Conservation (phyloP, 306 rosid species). For the Aeschynomene evenia region DNA sequence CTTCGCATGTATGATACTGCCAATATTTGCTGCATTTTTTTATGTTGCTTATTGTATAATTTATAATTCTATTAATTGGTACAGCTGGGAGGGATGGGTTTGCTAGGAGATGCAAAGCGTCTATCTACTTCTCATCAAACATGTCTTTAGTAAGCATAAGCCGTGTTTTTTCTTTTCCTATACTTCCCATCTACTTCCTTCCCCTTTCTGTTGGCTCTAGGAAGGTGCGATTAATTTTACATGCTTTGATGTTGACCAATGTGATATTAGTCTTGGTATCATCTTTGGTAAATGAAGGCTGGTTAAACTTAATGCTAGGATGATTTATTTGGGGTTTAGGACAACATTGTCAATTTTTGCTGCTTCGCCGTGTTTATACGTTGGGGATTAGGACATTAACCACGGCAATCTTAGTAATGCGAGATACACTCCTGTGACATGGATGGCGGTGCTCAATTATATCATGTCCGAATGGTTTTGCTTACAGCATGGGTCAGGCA, state of each 20-base stretch:
- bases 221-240: neutral
- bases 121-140: conserved; percentile 22
- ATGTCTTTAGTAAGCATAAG: conserved; percentile 20
- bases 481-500: neutral
- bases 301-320: too few relatives aligned
- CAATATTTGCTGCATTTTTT: conserved; percentile 8
- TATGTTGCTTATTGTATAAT: conserved; percentile 4
- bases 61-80: conserved; percentile 40
- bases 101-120: conserved; percentile 36
- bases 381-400: neutral
- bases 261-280: neutral
- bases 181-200: too few relatives aligned
- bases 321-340: neutral
- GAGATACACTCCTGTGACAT: neutral
- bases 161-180: neutral
- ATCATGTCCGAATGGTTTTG: neutral
- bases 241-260: neutral
- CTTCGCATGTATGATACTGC: neutral
- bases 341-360: neutral
- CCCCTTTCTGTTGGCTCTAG: neutral
- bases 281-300: neutral
- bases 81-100: conserved; percentile 45
- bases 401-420: neutral
- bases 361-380: neutral
- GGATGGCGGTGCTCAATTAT: neutral